Conservation (phyloP, 352 stramenopile species). For the Pythium vanterpoolii region DNA sequence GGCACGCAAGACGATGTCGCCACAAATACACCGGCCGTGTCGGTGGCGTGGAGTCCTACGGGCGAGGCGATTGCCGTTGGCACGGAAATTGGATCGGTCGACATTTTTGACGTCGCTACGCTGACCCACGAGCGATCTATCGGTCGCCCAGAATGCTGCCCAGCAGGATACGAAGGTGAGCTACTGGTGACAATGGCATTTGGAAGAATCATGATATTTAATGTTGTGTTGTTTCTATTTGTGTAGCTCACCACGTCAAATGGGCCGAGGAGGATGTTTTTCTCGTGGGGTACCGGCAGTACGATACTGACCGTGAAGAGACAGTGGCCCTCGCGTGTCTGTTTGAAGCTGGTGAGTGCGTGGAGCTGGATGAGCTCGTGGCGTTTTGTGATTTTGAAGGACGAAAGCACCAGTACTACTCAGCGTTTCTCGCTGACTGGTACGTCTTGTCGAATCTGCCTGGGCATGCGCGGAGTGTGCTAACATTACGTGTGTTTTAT, state of each 20-base stretch:
- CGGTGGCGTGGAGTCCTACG: conserved; percentile 45
- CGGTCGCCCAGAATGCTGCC: conserved; percentile 34
- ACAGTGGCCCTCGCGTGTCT: conserved; percentile 50
- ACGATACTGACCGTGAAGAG: conserved; percentile 50
- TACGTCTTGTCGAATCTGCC: conserved; percentile 14
- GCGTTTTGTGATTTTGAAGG: conserved; percentile 58
- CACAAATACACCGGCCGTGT: conserved; percentile 3
- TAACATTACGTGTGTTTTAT: not conserved
- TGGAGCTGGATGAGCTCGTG: conserved; percentile 63
- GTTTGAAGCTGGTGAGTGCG: conserved; percentile 43
- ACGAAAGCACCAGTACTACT: conserved; percentile 62
- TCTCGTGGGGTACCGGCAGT: conserved; percentile 54
- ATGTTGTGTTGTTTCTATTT: conserved; percentile 5
- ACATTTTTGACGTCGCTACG: conserved; percentile 30
- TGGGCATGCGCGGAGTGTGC: not conserved
- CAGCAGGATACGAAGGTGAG: conserved; percentile 32
- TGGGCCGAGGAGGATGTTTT: conserved; percentile 70
- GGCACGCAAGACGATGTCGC: conserved; percentile 24
- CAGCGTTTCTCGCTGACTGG: conserved; percentile 60
- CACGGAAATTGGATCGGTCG: conserved; percentile 30
- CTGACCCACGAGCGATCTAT: conserved; percentile 35
- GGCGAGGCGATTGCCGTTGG: conserved; percentile 46
- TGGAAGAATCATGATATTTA: not conserved
- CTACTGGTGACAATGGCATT: not conserved
- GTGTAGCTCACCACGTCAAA: conserved; percentile 59